These are phyloP conservation scores for Torulaspora microellipsoides DNA, from an alignment of 805 yeast genomes.

Conservation along the genomic window DNA sequence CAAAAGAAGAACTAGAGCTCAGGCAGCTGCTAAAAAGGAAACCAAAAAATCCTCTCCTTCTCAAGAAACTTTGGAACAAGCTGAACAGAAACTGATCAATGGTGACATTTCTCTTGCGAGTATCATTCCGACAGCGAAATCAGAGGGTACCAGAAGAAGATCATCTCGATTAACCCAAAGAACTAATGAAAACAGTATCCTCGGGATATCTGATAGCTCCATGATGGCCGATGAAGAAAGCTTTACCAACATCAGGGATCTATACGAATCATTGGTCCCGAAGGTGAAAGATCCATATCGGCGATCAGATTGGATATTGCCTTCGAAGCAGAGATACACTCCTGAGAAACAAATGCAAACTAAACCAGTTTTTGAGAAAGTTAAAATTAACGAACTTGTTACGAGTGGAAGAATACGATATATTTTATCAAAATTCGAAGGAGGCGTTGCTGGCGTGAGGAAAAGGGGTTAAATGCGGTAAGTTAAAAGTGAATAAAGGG, in stretches of 20 bases:
- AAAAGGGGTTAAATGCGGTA: slow-evolving; percentile 17
- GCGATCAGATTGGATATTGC: slow-evolving; percentile 35
- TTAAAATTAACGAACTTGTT: slow-evolving; percentile 31
- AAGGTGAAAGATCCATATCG: slow-evolving; percentile 30
- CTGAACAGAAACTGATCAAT: slow-evolving; percentile 4
- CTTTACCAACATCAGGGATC: slow-evolving; percentile 19
- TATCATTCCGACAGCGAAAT: slow-evolving; percentile 9
- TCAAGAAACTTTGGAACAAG: slow-evolving; percentile 1
- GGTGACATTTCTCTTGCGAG: slow-evolving; percentile 15
- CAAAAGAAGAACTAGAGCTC: slow-evolving; percentile 8
- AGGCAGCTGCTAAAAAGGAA: slow-evolving; percentile 5
- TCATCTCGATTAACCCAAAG: slow-evolving; percentile 25
- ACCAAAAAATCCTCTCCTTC: not conserved
- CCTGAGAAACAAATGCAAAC: slow-evolving; percentile 34
- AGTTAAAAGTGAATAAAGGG: not conserved
- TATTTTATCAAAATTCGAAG: slow-evolving; percentile 31
- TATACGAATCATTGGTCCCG: slow-evolving; percentile 31
- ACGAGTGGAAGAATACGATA: slow-evolving; percentile 24
- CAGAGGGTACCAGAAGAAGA: slow-evolving; percentile 19
- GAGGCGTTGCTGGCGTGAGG: slow-evolving; percentile 34
- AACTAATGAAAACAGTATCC: slow-evolving; percentile 5
- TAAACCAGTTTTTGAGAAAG: slow-evolving; percentile 28
- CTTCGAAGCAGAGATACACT: slow-evolving; percentile 28
- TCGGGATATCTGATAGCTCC: slow-evolving; percentile 2
- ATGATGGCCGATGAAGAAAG: slow-evolving; percentile 7